Conservation (phyloP, 352 stramenopile species). For the Globisporangium carolinianum region DNA sequence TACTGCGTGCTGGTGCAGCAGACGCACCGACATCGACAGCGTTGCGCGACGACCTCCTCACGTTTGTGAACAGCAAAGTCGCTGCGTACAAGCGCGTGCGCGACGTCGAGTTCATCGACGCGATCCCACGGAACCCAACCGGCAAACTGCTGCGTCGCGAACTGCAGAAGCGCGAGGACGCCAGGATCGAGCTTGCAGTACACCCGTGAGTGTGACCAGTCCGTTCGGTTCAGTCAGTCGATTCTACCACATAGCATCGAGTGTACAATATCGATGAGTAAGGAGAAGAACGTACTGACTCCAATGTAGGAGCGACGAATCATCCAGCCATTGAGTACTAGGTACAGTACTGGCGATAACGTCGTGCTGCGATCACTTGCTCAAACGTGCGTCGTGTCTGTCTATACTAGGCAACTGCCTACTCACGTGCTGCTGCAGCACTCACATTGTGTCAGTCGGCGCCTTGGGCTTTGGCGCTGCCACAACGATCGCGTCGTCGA, state of each 20-base stretch:
- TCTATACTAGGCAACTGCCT: too few species aligned
- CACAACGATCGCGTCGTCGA: conserved; percentile 37
- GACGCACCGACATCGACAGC: conserved; percentile 6
- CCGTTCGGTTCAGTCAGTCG: too few species aligned
- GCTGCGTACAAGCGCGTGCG: conserved; percentile 84
- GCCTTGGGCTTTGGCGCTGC: not conserved
- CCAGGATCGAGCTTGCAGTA: not conserved
- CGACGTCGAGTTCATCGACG: conserved; percentile 81
- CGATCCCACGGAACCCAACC: conserved; percentile 82
- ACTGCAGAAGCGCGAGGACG: conserved; percentile 37
- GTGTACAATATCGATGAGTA: too few species aligned
- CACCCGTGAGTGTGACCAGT: too few species aligned
- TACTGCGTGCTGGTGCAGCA: conserved; percentile 30
- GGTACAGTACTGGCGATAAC: too few species aligned
- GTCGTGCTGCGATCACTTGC: too few species aligned
- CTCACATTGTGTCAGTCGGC: not conserved
- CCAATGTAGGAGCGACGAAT: too few species aligned
- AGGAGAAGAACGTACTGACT: too few species aligned
- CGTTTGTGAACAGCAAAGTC: conserved; percentile 77
- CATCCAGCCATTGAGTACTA: too few species aligned
- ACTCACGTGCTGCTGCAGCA: too few species aligned
- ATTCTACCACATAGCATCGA: too few species aligned
- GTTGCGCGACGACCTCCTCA: conserved; percentile 23
- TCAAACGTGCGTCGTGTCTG: too few species aligned
- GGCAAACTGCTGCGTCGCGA: conserved; percentile 89